Percentiles rank a stretch among this genome's conserved stretches.
Conservation (phyloP, 75 land plant species). For the Pseudotsuga menziesii region DNA sequence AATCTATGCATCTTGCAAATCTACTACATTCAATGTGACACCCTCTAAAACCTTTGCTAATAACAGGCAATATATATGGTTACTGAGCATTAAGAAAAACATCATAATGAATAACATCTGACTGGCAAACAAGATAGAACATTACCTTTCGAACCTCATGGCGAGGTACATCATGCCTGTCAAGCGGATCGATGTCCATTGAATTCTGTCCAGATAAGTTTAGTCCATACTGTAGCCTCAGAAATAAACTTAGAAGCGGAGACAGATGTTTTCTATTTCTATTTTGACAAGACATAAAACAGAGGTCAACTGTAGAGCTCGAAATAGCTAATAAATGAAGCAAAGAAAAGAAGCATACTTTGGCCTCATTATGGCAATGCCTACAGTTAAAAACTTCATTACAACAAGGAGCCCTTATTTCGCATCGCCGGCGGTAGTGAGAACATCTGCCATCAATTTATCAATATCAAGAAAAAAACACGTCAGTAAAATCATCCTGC, state of each 20-base stretch:
- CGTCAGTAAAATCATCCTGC: no score
- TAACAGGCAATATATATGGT: background rate
- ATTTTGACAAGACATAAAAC: background rate
- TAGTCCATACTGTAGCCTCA: no score
- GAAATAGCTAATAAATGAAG: background rate
- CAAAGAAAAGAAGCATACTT: conserved; percentile 22
- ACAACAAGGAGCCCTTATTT: conserved; percentile 86
- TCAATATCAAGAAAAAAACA: no score
- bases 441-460: conserved; percentile 34
- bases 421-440: conserved; percentile 76
- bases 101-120: background rate
- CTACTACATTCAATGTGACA: no score
- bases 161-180: conserved; percentile 61
- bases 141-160: conserved; percentile 40
- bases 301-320: background rate
- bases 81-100: background rate
- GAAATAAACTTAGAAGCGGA: no score
- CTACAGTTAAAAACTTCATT: conserved; percentile 78
- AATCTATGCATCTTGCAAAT: no score
- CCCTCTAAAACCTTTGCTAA: no score
- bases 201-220: conserved; percentile 23
- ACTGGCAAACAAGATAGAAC: background rate
- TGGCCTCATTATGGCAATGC: conserved; percentile 89
- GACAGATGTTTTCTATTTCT: no score
- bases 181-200: conserved; percentile 26